phyloP scores from a whole-genome alignment of 2,329 filamentous ascomycete genomes.

The Herpotrichia juniperi region DNA sequence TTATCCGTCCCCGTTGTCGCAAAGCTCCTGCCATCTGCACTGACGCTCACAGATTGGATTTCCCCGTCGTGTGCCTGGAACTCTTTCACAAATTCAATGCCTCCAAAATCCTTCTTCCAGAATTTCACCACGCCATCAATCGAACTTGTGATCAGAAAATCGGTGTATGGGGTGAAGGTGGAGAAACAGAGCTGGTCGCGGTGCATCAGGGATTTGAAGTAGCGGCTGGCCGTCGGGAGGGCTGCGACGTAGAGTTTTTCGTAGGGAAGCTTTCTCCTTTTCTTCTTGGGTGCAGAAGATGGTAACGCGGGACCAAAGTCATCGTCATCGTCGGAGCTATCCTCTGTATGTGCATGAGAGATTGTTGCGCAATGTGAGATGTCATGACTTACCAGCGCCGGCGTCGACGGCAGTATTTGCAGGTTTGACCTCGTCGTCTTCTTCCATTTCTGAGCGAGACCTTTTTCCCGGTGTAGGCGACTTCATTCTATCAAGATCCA shows the following conservation, averaged over 20 bases:
- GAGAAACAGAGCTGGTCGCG: conserved; percentile 90
- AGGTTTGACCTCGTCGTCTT: conserved; percentile 15
- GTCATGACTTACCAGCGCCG: conserved; percentile 15
- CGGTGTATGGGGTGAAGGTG: conserved; percentile 86
- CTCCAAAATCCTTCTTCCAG: conserved; percentile 93
- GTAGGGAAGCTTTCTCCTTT: conserved; percentile 86
- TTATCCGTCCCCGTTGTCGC: conserved; percentile 83
- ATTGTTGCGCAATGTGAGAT: conserved; percentile 12
- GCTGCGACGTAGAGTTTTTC: conserved; percentile 95
- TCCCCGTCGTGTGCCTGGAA: conserved; percentile 90
- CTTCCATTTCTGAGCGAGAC: conserved; percentile 29
- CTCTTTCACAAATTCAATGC: conserved; percentile 98
- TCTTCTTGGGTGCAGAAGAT: conserved; percentile 81
- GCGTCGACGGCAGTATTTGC: conserved; percentile 9
- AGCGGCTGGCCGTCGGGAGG: conserved; percentile 78
- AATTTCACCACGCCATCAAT: conserved; percentile 98
- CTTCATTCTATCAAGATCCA: conserved; percentile 13
- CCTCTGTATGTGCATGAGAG: conserved; percentile 37
- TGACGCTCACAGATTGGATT: conserved; percentile 82
- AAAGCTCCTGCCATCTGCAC: conserved; percentile 89
- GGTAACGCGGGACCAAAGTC: conserved; percentile 94
- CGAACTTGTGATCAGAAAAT: conserved; percentile 94
- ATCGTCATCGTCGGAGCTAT: conserved; percentile 76
- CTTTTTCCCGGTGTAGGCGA: conserved; percentile 20
- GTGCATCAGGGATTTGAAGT: conserved; percentile 98